Conservation (phyloP, 306 rosid genomes). For the Vicia villosa region DNA sequence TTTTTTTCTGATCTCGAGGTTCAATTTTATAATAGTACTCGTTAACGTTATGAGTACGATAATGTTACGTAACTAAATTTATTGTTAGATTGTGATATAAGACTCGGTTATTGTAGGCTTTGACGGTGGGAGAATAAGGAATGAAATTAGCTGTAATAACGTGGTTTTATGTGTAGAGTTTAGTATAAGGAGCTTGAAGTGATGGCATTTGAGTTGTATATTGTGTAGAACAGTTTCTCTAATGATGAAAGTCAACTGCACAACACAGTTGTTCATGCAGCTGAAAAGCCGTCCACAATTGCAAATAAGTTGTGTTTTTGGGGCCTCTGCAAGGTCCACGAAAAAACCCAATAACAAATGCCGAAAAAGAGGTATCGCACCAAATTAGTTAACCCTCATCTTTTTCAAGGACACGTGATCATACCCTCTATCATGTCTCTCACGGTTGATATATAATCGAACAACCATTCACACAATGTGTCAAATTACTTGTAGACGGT, state of each 20-base stretch:
- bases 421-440: no score
- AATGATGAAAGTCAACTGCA: not conserved
- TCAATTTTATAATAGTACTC: not conserved
- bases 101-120: conserved; percentile 2
- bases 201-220: conserved; percentile 5
- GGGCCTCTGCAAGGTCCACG: no score
- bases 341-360: no score
- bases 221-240: not conserved
- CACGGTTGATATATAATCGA: no score
- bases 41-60: conserved; percentile 33
- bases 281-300: no score
- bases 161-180: conserved; percentile 15
- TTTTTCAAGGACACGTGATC: no score
- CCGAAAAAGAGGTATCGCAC: no score
- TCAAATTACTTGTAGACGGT: no score
- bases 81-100: conserved; percentile 17
- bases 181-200: not conserved
- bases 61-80: not conserved
- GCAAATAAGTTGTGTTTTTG: no score
- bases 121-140: not conserved
- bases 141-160: conserved; percentile 27
- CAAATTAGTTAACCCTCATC: no score
- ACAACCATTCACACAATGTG: no score
- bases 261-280: not conserved
- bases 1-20: not conserved